Percentiles rank a stretch among this genome's conserved stretches.
These are phyloP conservation scores for Globisporangium iwayamae DNA, from an alignment of 352 stramenopile genomes.

Conservation along the genomic window DNA sequence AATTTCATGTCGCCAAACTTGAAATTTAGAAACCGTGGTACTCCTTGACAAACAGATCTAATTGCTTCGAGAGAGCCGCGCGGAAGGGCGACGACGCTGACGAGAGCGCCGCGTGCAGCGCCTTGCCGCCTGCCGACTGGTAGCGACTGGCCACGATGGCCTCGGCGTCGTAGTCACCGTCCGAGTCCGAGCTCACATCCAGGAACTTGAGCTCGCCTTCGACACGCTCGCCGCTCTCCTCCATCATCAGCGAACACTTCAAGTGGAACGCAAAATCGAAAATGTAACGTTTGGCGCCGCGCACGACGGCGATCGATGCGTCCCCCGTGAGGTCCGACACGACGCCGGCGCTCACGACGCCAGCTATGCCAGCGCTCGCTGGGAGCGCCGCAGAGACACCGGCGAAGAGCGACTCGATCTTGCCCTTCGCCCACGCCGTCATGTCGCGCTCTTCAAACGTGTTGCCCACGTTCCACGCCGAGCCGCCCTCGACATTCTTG, in stretches of 20 bases:
- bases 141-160: constrained; percentile 67
- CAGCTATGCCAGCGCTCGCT: constrained; percentile 19
- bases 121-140: constrained; percentile 59
- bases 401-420: constrained; percentile 59
- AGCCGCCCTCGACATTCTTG: constrained; percentile 81
- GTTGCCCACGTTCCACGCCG: constrained; percentile 92
- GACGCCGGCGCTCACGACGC: constrained; percentile 51
- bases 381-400: constrained; percentile 37
- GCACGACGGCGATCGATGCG: constrained; percentile 89
- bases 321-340: constrained; percentile 90
- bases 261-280: constrained; percentile 80
- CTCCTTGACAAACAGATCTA: constrained; percentile 66
- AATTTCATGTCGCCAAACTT: constrained; percentile 2
- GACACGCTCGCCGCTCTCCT: constrained; percentile 20
- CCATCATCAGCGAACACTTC: constrained; percentile 33
- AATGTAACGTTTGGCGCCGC: constrained; percentile 92
- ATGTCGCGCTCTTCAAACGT: constrained; percentile 94
- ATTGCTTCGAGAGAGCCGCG: constrained; percentile 37
- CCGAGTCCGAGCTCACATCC: constrained; percentile 78
- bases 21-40: constrained; percentile 65
- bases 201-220: constrained; percentile 73
- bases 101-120: constrained; percentile 58
- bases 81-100: constrained; percentile 57
- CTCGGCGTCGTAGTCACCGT: constrained; percentile 71
- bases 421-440: constrained; percentile 79